Conservation (phyloP, 2,329 filamentous ascomycete species). For the Mollisiaceae sp. region DNA sequence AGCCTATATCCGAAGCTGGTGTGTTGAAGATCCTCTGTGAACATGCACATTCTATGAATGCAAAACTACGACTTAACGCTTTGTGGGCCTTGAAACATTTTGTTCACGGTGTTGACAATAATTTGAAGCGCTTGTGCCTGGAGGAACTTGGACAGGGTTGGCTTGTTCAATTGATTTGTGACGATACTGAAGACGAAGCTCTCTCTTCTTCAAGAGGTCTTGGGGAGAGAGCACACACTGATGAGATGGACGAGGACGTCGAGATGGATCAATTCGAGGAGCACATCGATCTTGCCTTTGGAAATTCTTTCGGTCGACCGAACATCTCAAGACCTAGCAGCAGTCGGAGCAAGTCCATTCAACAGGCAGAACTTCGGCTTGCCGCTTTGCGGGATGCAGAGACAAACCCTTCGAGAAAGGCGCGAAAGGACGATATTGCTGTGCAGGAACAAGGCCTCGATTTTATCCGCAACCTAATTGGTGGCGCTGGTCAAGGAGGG, state of each 20-base stretch:
- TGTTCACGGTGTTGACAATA: conserved; percentile 71
- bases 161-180: conserved; percentile 79
- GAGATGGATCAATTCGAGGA: conserved; percentile 59
- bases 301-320: conserved; percentile 29
- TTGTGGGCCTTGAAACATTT: conserved; percentile 95
- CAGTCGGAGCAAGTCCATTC: conserved; percentile 46
- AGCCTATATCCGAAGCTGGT: conserved; percentile 76
- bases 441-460: conserved; percentile 92
- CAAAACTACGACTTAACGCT: conserved; percentile 81
- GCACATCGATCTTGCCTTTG: conserved; percentile 35
- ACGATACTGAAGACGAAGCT: conserved; percentile 61
- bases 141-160: conserved; percentile 79
- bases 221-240: conserved; percentile 31
- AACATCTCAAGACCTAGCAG: conserved; percentile 36
- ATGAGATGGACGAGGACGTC: conserved; percentile 62
- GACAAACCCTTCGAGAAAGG: conserved; percentile 68
- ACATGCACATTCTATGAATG: conserved; percentile 81
- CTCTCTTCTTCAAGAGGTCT: conserved; percentile 47
- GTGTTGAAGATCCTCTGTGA: conserved; percentile 79
- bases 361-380: conserved; percentile 56
- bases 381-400: conserved; percentile 66
- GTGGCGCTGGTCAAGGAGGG: conserved; percentile 57
- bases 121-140: conserved; percentile 77
- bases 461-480: conserved; percentile 88
- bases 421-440: conserved; percentile 77